Evolutionary conservation across 495 filamentous ascomycete genomes (phyloP).

Genomic region (Xylona heveae): DNA sequence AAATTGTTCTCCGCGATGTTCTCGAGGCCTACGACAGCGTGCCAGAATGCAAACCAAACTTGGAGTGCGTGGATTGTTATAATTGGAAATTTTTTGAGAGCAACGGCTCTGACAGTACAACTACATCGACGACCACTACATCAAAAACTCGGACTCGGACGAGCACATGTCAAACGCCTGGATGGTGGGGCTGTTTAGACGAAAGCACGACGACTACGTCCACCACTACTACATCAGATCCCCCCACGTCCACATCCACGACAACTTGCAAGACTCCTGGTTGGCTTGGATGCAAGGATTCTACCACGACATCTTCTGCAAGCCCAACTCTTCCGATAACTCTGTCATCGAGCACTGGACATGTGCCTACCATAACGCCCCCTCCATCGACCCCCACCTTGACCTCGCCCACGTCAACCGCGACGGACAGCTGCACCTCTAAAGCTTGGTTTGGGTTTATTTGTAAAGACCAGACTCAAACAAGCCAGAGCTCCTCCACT

Average conservation of each 20-base stretch:
- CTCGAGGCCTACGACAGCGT: conserved; percentile 60
- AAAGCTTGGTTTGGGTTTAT: conserved; percentile 13
- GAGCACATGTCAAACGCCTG: conserved; percentile 72
- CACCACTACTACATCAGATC: conserved; percentile 19
- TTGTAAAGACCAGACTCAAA: conserved; percentile 3
- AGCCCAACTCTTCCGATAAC: too few relatives aligned
- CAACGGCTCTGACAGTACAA: conserved; percentile 61
- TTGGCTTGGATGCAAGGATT: conserved; percentile 21
- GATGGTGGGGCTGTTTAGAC: conserved; percentile 59
- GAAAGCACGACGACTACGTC: conserved; percentile 20
- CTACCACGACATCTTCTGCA: conserved; percentile 11
- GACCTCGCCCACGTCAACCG: conserved; percentile 10
- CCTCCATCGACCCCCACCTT: conserved; percentile 16
- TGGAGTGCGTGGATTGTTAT: conserved; percentile 74
- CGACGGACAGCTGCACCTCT: conserved; percentile 8
- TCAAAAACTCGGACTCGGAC: conserved; percentile 45
- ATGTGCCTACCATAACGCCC: conserved; percentile 12
- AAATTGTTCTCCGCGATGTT: conserved; percentile 65
- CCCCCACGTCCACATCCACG: conserved; percentile 19
- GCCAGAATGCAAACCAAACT: conserved; percentile 47
- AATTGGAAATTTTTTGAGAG: conserved; percentile 89
- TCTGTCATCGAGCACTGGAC: background rate
- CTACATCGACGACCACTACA: conserved; percentile 31
- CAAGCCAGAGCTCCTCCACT: conserved; percentile 7
- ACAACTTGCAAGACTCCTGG: conserved; percentile 16